Conservation (phyloP, 441 rosid species). For the Flueggea neowawraea region DNA sequence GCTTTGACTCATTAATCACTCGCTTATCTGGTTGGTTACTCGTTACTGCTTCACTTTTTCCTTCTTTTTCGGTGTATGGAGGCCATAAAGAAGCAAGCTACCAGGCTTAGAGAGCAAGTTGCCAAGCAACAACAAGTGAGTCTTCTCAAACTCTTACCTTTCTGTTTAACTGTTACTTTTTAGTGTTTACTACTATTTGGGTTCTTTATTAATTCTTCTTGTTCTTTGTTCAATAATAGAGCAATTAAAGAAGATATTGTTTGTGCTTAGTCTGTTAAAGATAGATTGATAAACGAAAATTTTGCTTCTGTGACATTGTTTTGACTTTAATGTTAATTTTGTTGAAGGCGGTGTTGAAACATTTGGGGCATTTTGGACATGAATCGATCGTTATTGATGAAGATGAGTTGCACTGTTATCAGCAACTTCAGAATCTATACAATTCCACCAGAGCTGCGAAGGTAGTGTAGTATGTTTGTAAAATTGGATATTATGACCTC, state of each 20-base stretch:
- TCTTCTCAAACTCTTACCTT: neutral
- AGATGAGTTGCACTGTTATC: slow-evolving; percentile 69
- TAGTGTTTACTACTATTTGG: too few species aligned
- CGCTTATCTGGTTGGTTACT: too few species aligned
- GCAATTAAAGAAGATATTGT: too few species aligned
- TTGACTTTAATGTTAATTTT: neutral
- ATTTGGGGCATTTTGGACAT: slow-evolving; percentile 72
- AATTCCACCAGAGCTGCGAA: slow-evolving; percentile 79
- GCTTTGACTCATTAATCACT: too few species aligned
- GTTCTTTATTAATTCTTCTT: too few species aligned
- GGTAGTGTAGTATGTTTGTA: slow-evolving; percentile 28
- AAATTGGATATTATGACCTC: neutral
- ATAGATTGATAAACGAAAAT: too few species aligned
- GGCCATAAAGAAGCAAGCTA: slow-evolving; percentile 89
- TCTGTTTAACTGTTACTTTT: neutral
- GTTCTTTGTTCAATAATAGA: too few species aligned
- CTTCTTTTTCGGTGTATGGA: slow-evolving; percentile 41
- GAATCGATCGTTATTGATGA: slow-evolving; percentile 71
- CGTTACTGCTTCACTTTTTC: neutral
- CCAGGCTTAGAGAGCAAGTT: slow-evolving; percentile 88
- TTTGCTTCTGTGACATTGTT: too few species aligned
- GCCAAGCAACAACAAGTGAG: slow-evolving; percentile 90
- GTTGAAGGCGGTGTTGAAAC: slow-evolving; percentile 78
- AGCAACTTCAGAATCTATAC: slow-evolving; percentile 75
- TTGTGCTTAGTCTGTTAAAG: too few species aligned